phyloP scores from a whole-genome alignment of 345 rosid genomes.

The Salix exigua region DNA sequence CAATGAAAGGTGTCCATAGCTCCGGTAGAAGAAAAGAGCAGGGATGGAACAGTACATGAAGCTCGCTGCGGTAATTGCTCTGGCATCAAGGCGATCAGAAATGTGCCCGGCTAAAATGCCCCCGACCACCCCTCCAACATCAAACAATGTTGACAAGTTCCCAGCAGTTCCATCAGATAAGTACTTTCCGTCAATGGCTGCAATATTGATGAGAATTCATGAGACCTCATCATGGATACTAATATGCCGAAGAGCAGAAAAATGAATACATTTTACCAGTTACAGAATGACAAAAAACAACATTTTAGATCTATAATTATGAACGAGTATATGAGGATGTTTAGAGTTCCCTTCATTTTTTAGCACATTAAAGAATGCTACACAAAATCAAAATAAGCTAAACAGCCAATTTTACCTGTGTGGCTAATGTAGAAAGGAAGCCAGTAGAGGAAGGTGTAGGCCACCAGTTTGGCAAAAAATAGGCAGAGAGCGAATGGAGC shows the following conservation, averaged over 20 bases:
- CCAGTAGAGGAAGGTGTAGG: conserved; percentile 97
- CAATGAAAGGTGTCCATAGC: conserved; percentile 75
- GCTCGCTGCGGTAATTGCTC: conserved; percentile 90
- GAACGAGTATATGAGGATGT: neutral
- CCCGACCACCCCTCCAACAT: conserved; percentile 90
- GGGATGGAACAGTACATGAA: conserved; percentile 94
- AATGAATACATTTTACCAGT: neutral
- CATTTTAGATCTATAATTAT: neutral
- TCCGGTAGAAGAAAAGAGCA: conserved; percentile 71
- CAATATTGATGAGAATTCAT: conserved; percentile 1
- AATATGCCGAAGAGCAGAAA: neutral
- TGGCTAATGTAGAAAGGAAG: conserved; percentile 94
- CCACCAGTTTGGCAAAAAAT: conserved; percentile 89
- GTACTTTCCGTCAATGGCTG: conserved; percentile 85
- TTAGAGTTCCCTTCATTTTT: neutral
- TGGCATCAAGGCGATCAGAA: conserved; percentile 71
- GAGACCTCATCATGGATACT: neutral
- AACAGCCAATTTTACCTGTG: conserved; percentile 51
- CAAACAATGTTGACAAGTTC: conserved; percentile 81
- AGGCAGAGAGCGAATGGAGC: conserved; percentile 92
- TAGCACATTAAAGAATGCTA: neutral
- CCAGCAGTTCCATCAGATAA: conserved; percentile 72
- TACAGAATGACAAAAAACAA: neutral
- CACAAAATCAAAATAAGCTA: neutral
- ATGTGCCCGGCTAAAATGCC: conserved; percentile 94